Conservation (phyloP, 768 basidiomycete species). For the Boletus sp. region DNA sequence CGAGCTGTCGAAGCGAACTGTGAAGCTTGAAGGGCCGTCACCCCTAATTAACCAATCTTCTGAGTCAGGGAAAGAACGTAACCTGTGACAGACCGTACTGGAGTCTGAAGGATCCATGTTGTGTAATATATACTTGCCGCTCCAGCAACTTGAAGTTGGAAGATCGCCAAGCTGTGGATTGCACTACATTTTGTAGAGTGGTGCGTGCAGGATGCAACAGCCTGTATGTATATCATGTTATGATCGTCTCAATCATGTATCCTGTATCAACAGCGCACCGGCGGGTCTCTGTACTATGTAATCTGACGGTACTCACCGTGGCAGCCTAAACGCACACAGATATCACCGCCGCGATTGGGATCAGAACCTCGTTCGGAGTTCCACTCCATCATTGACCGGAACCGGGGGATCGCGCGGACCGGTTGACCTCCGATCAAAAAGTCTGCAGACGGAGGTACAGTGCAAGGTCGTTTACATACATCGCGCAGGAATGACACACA, state of each 20-base stretch:
- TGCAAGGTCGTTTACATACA: too few relatives aligned
- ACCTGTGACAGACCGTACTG: background rate
- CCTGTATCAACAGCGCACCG: too few relatives aligned
- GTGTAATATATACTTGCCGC: background rate
- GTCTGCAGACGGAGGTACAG: too few relatives aligned
- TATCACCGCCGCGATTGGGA: too few relatives aligned
- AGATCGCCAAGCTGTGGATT: too few relatives aligned
- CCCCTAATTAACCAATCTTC: too few relatives aligned
- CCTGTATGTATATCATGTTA: too few relatives aligned
- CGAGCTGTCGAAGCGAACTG: background rate
- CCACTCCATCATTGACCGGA: background rate
- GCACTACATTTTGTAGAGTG: too few relatives aligned
- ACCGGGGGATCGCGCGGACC: background rate
- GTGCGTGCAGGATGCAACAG: too few relatives aligned
- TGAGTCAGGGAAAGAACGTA: background rate
- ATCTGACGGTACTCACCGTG: background rate
- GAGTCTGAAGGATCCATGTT: background rate
- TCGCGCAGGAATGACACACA: too few relatives aligned
- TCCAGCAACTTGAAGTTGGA: background rate
- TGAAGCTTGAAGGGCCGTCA: too few relatives aligned
- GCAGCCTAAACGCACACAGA: background rate
- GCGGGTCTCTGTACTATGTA: background rate
- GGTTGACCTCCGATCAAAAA: background rate
- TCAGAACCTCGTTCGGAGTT: background rate
- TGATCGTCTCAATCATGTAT: too few relatives aligned